These are phyloP conservation scores for Podila minutissima DNA, from an alignment of 192 early-diverging fungal species.

Conservation along the genomic window DNA sequence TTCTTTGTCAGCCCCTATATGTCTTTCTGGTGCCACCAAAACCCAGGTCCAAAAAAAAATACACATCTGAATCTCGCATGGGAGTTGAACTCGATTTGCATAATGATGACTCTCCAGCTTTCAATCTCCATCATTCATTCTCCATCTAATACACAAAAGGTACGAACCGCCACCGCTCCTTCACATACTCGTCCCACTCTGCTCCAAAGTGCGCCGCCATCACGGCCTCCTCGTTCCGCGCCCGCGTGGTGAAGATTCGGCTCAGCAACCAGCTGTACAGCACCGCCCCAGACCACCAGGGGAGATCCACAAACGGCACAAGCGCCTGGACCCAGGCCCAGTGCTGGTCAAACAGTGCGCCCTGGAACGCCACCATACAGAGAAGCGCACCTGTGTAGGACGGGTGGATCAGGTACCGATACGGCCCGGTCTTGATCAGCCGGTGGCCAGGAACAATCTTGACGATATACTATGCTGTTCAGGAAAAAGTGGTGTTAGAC, in stretches of 20 bases:
- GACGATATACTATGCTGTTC: slow-evolving; percentile 4
- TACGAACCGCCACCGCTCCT: slow-evolving; percentile 23
- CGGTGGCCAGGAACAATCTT: slow-evolving; percentile 20
- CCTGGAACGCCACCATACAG: slow-evolving; percentile 12
- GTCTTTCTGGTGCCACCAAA: not conserved
- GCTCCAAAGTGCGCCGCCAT: slow-evolving; percentile 28
- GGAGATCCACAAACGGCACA: slow-evolving; percentile 11
- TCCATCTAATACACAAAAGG: slow-evolving; percentile 23
- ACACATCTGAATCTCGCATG: too few species aligned
- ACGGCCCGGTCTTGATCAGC: slow-evolving; percentile 31
- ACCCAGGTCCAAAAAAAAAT: not conserved
- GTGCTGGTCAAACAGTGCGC: slow-evolving; percentile 15
- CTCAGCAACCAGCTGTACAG: not conserved
- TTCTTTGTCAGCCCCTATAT: too few species aligned
- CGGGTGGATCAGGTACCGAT: slow-evolving; percentile 23
- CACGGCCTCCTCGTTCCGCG: slow-evolving; percentile 30
- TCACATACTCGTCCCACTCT: slow-evolving; percentile 20
- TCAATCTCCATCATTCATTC: too few species aligned
- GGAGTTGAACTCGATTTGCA: not conserved
- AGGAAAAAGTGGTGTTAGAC: not conserved
- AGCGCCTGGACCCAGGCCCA: slow-evolving; percentile 11
- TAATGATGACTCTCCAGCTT: not conserved
- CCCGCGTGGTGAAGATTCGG: not conserved
- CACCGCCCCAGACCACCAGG: not conserved
- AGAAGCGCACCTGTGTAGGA: slow-evolving; percentile 35